Conservation (phyloP, 306 rosid species). For the Castanea sativa region DNA sequence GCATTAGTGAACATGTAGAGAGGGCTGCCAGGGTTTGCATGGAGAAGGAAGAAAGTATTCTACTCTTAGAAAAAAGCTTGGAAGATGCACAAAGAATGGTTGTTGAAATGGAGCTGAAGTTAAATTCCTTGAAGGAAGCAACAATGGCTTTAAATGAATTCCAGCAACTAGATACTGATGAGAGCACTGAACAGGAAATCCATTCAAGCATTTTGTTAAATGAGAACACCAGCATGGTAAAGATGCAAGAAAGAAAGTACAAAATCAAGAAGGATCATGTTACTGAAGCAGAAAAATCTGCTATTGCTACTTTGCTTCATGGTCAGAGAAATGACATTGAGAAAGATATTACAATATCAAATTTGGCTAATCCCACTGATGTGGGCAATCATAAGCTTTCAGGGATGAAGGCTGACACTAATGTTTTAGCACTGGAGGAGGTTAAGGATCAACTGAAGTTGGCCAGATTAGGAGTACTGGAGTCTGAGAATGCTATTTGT, state of each 20-base stretch:
- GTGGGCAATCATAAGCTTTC: conserved; percentile 24
- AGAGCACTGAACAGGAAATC: conserved; percentile 34
- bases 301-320: conserved; percentile 46
- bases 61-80: conserved; percentile 63
- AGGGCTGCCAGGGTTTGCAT: conserved; percentile 65
- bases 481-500: conserved; percentile 42
- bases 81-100: conserved; percentile 72
- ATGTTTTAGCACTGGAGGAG: conserved; percentile 39
- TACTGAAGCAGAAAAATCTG: conserved; percentile 46
- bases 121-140: conserved; percentile 76
- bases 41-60: conserved; percentile 87
- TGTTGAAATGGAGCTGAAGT: conserved; percentile 66
- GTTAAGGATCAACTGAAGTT: conserved; percentile 38
- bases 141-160: conserved; percentile 60
- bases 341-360: conserved; percentile 27
- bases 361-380: conserved; percentile 30
- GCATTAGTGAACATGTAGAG: conserved; percentile 62
- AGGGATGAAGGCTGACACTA: conserved; percentile 29
- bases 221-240: conserved; percentile 47
- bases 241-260: conserved; percentile 42
- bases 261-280: conserved; percentile 39
- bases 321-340: conserved; percentile 26
- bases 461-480: conserved; percentile 39
- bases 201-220: conserved; percentile 39
- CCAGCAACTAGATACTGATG: conserved; percentile 42